These are phyloP conservation scores for Discostella pseudostelligera DNA, from an alignment of 108 stramenopile genomes.

Conservation along the genomic window DNA sequence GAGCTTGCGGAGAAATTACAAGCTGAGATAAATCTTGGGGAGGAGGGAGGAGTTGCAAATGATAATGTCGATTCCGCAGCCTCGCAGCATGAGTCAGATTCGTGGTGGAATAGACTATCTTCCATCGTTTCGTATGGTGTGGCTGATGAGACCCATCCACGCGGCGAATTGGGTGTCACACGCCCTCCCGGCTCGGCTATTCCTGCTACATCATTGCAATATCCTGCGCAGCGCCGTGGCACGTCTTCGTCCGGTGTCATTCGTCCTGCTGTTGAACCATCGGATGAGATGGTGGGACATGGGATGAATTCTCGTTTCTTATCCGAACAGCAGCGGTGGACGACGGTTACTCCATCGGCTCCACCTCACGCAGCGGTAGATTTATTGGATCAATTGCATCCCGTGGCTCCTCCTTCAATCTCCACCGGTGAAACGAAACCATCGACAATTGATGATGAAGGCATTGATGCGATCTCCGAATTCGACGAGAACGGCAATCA, in stretches of 20 bases:
- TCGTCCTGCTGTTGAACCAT: too few relatives aligned
- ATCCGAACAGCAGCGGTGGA: conserved; percentile 18
- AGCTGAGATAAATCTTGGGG: too few relatives aligned
- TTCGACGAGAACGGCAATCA: conserved; percentile 47
- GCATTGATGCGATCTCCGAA: conserved; percentile 20
- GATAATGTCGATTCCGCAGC: too few relatives aligned
- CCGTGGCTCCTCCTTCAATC: not conserved
- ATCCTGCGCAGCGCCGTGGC: too few relatives aligned
- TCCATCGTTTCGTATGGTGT: conserved; percentile 27
- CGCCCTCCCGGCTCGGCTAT: conserved; percentile 47
- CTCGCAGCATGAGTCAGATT: too few relatives aligned
- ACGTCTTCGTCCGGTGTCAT: too few relatives aligned
- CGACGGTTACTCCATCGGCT: not conserved
- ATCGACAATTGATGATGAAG: not conserved
- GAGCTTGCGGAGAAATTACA: conserved; percentile 77
- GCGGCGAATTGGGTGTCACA: conserved; percentile 48
- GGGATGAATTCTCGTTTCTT: conserved; percentile 24
- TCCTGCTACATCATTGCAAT: too few relatives aligned
- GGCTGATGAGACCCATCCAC: conserved; percentile 26
- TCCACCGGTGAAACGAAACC: not conserved
- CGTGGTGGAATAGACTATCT: conserved; percentile 39
- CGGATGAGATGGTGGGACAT: conserved; percentile 13
- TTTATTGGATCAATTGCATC: conserved; percentile 21
- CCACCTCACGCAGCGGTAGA: not conserved
- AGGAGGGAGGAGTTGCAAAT: conserved; percentile 3